Evolutionary conservation across 1,284 basidiomycete genomes (phyloP), one percentile per base, ranked within the genome.

Genomic region (Phellinidium pouzarii): DNA sequence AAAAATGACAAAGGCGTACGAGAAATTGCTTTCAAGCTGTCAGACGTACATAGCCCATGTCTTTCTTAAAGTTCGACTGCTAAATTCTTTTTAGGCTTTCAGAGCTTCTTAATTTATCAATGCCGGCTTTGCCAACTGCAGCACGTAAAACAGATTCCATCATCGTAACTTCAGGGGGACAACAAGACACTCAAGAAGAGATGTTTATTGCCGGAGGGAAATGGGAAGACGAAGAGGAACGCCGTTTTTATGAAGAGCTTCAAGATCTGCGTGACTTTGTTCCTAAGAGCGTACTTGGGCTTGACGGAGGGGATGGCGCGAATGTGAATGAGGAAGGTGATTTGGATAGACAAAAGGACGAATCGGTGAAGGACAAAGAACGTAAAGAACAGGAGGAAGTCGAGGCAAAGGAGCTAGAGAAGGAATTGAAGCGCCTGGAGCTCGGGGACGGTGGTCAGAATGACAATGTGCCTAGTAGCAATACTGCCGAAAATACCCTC

Each of bases 191-290:
- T 2, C 75, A 80, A 1, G 79, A 89, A 45, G 74, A 77, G 12
- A 65, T 74, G 12, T 67, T 79, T 23, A 70, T 71, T 2, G 69
- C 76, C 4, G 84, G 87, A 2, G 88, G 91, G 2, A 95, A 97
- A 63, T 99, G 96, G 96, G 92, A 94, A 65, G 96, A 99, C 62
- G 96, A 99, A 58, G 96, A 99, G 68, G 94, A 98, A 65, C 78
- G 89, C 38, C 77, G 85, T 47, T 99, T 97, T 70, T 99, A 90
- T 64, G 94, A 98, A 65, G 93, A 98, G 58, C 74, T 97, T 29
- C 80, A 91, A 50, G 95, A 99, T 65, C 69, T 99, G 41, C 87
- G 86, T 56, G 92, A 95, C 56, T 88, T 93, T 54, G 91, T 98
- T 0, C 96, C 96, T 0, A 84, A 82, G 46, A 83, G 82, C 36